Evolutionary conservation across 2,329 filamentous ascomycete species (phyloP).

Genomic region (Ramularia endophylla): DNA sequence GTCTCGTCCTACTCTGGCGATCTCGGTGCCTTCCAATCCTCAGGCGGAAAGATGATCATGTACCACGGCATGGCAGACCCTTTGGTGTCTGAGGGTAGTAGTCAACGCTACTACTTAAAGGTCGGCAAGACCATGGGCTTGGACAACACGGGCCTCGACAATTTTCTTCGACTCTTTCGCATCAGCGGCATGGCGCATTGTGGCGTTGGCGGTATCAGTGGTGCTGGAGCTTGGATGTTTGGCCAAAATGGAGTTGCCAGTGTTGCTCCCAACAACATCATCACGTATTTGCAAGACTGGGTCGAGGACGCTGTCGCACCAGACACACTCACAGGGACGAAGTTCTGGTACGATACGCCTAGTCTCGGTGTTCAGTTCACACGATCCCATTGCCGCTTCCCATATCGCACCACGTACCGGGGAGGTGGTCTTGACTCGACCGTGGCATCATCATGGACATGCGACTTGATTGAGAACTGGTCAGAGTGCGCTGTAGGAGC

Average conservation of each 20-base stretch:
- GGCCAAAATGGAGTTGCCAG: conserved; percentile 29
- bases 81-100: conserved; percentile 42
- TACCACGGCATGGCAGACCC: conserved; percentile 39
- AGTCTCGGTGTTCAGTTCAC: conserved; percentile 39
- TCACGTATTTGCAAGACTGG: conserved; percentile 41
- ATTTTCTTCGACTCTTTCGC: conserved; percentile 45
- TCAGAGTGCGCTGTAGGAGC: conserved; percentile 21
- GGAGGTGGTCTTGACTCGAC: conserved; percentile 30
- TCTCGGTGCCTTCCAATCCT: conserved; percentile 32
- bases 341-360: conserved; percentile 39
- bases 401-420: conserved; percentile 31
- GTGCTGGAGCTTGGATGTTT: conserved; percentile 40
- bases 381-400: conserved; percentile 41
- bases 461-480: conserved; percentile 28
- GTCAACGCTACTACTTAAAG: conserved; percentile 45
- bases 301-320: conserved; percentile 30
- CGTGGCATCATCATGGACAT: conserved; percentile 33
- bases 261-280: conserved; percentile 38
- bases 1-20: conserved; percentile 35
- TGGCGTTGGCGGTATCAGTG: conserved; percentile 35
- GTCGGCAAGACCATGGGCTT: conserved; percentile 36
- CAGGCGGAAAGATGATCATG: conserved; percentile 42
- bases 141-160: conserved; percentile 34
- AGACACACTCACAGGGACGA: conserved; percentile 37
- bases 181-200: conserved; percentile 51